phyloP scores from a whole-genome alignment of 2,329 filamentous ascomycete genomes.

The Bipolaris cookei region DNA sequence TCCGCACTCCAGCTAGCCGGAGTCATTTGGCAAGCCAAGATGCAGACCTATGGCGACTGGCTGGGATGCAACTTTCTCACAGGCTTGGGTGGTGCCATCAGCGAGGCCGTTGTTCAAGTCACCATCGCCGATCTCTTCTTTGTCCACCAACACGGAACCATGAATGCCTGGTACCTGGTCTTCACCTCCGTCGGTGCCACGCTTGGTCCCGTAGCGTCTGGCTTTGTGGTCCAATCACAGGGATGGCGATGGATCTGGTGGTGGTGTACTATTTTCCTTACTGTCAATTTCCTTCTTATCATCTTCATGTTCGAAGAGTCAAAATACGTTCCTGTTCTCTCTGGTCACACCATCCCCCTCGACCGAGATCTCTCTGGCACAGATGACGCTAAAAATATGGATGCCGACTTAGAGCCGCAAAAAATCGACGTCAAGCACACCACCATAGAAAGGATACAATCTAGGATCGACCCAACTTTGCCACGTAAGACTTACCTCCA shows the following conservation, averaged over 20 bases:
- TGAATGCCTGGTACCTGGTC: conserved; percentile 56
- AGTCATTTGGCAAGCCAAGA: conserved; percentile 54
- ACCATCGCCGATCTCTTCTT: conserved; percentile 59
- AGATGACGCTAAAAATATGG: not conserved
- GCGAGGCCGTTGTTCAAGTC: conserved; percentile 56
- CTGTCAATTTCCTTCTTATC: conserved; percentile 48
- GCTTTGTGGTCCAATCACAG: conserved; percentile 51
- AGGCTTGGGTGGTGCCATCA: conserved; percentile 54
- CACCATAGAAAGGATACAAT: conserved; percentile 11
- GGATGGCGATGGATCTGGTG: conserved; percentile 62
- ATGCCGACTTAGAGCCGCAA: not conserved
- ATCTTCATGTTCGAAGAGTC: conserved; percentile 55
- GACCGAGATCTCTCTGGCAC: not conserved
- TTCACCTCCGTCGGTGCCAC: conserved; percentile 48
- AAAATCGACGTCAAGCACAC: conserved; percentile 8
- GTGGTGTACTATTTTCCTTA: conserved; percentile 54
- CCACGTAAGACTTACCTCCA: conserved; percentile 54
- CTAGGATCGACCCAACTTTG: conserved; percentile 38
- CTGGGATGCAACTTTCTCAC: conserved; percentile 53
- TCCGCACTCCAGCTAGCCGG: conserved; percentile 47
- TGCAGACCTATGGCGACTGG: conserved; percentile 52
- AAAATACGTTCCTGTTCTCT: conserved; percentile 20
- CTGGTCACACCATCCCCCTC: conserved; percentile 7
- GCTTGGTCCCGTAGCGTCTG: conserved; percentile 51
- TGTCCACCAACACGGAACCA: conserved; percentile 55